Evolutionary conservation across 2,329 filamentous ascomycete genomes (phyloP).

Genomic region (Lecanicillium sp.): DNA sequence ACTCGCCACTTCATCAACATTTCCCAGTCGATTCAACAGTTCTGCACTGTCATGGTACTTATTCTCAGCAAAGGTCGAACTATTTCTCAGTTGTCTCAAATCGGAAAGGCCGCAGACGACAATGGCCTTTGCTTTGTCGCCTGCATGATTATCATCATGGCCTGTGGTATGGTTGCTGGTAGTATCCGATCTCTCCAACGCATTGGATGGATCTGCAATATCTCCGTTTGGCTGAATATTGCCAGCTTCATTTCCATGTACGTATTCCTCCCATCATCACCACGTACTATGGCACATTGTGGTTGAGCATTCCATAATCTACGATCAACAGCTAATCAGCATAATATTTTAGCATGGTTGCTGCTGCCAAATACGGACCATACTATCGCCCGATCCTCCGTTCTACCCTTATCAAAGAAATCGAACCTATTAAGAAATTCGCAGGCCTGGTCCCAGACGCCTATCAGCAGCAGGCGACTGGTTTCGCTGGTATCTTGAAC

Average conservation of each 20-base stretch:
- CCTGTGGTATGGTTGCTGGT: constrained; percentile 42
- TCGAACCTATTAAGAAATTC: constrained; percentile 3
- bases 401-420: constrained; percentile 6
- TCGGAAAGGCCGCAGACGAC: constrained; percentile 6
- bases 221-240: constrained; percentile 50
- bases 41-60: constrained; percentile 43
- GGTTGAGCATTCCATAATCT: no score
- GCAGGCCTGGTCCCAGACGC: constrained; percentile 7
- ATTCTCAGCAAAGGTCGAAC: constrained; percentile 45
- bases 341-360: constrained; percentile 6
- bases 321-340: background rate
- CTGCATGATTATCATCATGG: constrained; percentile 41
- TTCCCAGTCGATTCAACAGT: constrained; percentile 36
- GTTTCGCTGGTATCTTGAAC: constrained; percentile 9
- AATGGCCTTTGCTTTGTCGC: constrained; percentile 42
- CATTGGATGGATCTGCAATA: constrained; percentile 46
- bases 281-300: no score
- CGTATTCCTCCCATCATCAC: background rate
- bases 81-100: constrained; percentile 44
- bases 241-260: constrained; percentile 34
- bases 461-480: constrained; percentile 8
- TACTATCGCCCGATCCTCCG: constrained; percentile 2
- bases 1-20: constrained; percentile 38
- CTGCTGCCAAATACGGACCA: constrained; percentile 5
- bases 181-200: constrained; percentile 47